Percentiles rank a stretch among this genome's conserved stretches.
Conservation (phyloP, 1,139 yeast species). For the Arxiozyma telluris region DNA sequence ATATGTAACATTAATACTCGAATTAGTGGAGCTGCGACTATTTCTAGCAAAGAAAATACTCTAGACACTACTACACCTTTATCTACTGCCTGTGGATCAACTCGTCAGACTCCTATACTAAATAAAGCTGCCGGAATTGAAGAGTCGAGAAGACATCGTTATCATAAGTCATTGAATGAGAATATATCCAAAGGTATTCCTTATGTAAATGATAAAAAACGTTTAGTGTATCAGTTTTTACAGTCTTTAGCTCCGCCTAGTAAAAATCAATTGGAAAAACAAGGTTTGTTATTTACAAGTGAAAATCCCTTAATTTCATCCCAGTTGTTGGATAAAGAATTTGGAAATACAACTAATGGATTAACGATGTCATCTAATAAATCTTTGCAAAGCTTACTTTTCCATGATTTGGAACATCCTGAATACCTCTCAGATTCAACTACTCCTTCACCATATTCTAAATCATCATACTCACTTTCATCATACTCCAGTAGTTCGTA, state of each 20-base stretch:
- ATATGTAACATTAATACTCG: not conserved
- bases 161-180: not conserved
- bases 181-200: not conserved
- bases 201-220: conserved; percentile 10
- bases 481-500: conserved; percentile 3
- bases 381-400: conserved; percentile 16
- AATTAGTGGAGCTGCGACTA: not conserved
- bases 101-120: not conserved
- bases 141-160: not conserved
- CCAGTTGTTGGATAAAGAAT: not conserved
- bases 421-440: not conserved
- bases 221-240: conserved; percentile 14
- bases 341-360: not conserved
- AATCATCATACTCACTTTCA: conserved; percentile 2
- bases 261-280: conserved; percentile 3
- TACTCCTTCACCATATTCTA: conserved; percentile 1
- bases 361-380: conserved; percentile 6
- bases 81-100: not conserved
- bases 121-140: not conserved
- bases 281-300: conserved; percentile 3
- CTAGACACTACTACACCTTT: not conserved
- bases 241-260: conserved; percentile 14
- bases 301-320: conserved; percentile 4
- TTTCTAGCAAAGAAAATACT: not conserved
- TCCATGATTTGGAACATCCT: conserved; percentile 13